A percentile compares a stretch with the other conserved stretches of the same genome.
phyloP scores from a whole-genome alignment of 2,329 filamentous ascomycete genomes.

The Diplodia intermedia region DNA sequence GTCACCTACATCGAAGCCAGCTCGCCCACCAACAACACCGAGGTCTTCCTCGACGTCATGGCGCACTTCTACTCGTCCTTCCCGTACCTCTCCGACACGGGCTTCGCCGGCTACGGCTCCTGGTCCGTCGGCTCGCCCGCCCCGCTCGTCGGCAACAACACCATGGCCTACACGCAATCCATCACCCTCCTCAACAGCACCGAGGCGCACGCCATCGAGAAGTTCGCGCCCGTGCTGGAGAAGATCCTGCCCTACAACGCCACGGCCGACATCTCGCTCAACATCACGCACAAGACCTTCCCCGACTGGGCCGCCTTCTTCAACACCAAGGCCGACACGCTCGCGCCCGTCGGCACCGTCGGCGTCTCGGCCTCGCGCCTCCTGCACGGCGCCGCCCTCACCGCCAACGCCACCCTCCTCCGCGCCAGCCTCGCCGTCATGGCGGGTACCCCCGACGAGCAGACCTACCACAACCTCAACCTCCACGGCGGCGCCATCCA shows the following conservation, averaged over 20 bases:
- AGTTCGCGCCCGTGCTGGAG: constrained; percentile 36
- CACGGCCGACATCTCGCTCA: constrained; percentile 42
- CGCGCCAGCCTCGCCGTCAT: constrained; percentile 37
- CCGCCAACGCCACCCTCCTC: constrained; percentile 36
- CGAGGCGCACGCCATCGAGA: constrained; percentile 33
- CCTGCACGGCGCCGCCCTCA: constrained; percentile 38
- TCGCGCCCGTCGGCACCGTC: constrained; percentile 37
- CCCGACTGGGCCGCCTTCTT: constrained; percentile 42
- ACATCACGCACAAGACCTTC: constrained; percentile 37
- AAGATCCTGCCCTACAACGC: constrained; percentile 37
- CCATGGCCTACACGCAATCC: constrained; percentile 40
- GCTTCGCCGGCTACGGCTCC: constrained; percentile 43
- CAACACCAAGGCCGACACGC: constrained; percentile 39
- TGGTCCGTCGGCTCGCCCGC: constrained; percentile 39
- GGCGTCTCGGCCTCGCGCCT: constrained; percentile 39
- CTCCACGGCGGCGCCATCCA: constrained; percentile 46
- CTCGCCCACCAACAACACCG: constrained; percentile 35
- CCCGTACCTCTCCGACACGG: constrained; percentile 40
- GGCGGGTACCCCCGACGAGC: constrained; percentile 38
- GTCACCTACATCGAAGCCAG: constrained; percentile 33
- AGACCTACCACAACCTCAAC: constrained; percentile 46
- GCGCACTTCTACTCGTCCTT: constrained; percentile 39
- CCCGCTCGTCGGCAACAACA: constrained; percentile 39
- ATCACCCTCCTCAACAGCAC: constrained; percentile 40
- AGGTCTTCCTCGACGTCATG: constrained; percentile 38